Conservation (phyloP, 2,329 filamentous ascomycete genomes). For the Cadophora sp. region DNA sequence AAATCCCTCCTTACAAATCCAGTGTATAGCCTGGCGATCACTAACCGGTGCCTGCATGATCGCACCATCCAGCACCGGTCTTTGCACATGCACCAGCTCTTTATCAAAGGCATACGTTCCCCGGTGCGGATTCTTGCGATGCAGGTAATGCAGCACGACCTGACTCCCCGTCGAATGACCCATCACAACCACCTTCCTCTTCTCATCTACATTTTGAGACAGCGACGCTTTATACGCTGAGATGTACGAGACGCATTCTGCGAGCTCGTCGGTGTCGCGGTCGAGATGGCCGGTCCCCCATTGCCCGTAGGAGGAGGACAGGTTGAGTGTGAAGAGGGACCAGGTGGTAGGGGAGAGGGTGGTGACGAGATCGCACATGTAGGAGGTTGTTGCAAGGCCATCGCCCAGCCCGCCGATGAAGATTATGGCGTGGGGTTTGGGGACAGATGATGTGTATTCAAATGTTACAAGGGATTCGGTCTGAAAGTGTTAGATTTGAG, state of each 20-base stretch:
- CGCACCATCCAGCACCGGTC: constrained; percentile 8
- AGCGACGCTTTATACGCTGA: constrained; percentile 1
- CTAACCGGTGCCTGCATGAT: constrained; percentile 15
- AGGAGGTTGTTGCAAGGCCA: constrained; percentile 55
- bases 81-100: neutral
- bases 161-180: constrained; percentile 15
- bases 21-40: constrained; percentile 27
- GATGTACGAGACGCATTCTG: constrained; percentile 32
- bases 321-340: constrained; percentile 48
- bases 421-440: constrained; percentile 54
- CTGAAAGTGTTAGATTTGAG: constrained; percentile 35
- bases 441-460: constrained; percentile 45
- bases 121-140: constrained; percentile 4
- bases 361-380: constrained; percentile 53
- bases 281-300: constrained; percentile 49
- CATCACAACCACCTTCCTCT: constrained; percentile 8
- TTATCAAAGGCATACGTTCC: constrained; percentile 1
- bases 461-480: constrained; percentile 49
- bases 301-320: constrained; percentile 48
- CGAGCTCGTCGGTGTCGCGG: constrained; percentile 47
- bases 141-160: constrained; percentile 14
- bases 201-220: neutral
- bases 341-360: constrained; percentile 47
- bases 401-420: constrained; percentile 61
- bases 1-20: constrained; percentile 46